These are phyloP conservation scores for Citrus sinensis DNA, from an alignment of 345 rosid genomes.

Conservation along the genomic window DNA sequence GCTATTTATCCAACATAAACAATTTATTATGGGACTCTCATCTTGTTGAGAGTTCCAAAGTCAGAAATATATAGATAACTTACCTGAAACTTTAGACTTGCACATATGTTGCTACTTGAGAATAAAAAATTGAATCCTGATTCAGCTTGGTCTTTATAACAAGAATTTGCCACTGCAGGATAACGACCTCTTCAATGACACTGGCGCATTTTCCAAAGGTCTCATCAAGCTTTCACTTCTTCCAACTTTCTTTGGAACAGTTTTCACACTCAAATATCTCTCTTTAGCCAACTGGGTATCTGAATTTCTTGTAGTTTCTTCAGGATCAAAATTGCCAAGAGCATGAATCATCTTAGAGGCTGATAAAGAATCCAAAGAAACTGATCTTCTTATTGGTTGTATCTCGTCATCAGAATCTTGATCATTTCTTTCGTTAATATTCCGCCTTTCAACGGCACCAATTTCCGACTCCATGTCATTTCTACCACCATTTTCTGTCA, in stretches of 20 bases:
- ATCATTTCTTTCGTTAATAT: conserved; percentile 8
- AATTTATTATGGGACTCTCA: background rate
- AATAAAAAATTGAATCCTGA: conserved; percentile 19
- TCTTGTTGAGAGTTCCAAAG: conserved; percentile 9
- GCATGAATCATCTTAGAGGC: conserved; percentile 44
- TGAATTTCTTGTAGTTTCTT: conserved; percentile 18
- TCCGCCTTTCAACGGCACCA: conserved; percentile 12
- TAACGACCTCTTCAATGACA: conserved; percentile 53
- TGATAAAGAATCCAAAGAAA: conserved; percentile 63
- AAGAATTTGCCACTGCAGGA: conserved; percentile 61
- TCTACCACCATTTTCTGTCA: conserved; percentile 25
- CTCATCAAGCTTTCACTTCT: conserved; percentile 33
- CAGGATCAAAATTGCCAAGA: conserved; percentile 18
- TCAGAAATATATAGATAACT: background rate
- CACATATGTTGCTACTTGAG: background rate
- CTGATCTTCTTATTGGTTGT: conserved; percentile 59
- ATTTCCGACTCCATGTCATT: conserved; percentile 14
- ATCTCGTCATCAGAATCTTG: conserved; percentile 25
- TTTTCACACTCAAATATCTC: conserved; percentile 10
- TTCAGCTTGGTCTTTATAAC: conserved; percentile 23
- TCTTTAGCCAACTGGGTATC: conserved; percentile 13
- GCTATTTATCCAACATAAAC: too few species aligned
- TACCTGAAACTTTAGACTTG: background rate
- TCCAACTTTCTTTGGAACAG: conserved; percentile 22
- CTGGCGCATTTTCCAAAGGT: conserved; percentile 32